Base-by-base conservation (phyloP, 2,329 filamentous ascomycete genomes). In the Aspergillus brunneoviolaceus region DNA sequence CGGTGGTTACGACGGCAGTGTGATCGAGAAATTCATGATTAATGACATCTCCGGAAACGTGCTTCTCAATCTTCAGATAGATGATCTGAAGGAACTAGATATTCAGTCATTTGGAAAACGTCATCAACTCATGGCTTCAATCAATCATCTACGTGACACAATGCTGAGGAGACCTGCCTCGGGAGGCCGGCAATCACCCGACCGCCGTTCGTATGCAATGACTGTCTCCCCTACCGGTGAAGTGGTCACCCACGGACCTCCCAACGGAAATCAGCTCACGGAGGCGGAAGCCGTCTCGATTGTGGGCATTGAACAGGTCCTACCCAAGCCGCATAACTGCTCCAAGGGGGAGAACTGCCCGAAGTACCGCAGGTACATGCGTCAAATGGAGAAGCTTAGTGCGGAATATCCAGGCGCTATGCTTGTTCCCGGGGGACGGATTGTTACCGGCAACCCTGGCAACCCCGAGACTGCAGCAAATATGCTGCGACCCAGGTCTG, bases 31-130 rank as follows among this genome's bases (percentile, higher is more conserved):
- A 67, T 97, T 99, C 70, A 84, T 93, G 63, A 85, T 89, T 69
- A 96, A 99, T 74, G 94, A 99, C 72, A 97, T 99, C 74, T 92
- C 89, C 27, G 94, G 94, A 14, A 84, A 87, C 4, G 91, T 98
- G 58, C 80, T 98, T 21, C 87, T 96, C 55, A 92, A 94, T n/a
- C 80, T 99, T 49, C 92, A 96, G 72, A 93, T 94, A 67, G 92
- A 96, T 64, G 93, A 88, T 61, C 75, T 88, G 35, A 87, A 87
- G 67, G 86, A 88, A 68, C 77, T 88, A 12, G 84, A 84, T 54
- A 87, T 88, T 50, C 76, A 79, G 50, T 88, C 85, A 0, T 88
- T 88, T 66, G 86, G 86, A 55, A 88, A 87, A 68, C 81, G 86
- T 21, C 85, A 23, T 23, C 21, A 23, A 23, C 21, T 23, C 21